Conservation (phyloP, 768 basidiomycete genomes). For the Exidia glandulosa region DNA sequence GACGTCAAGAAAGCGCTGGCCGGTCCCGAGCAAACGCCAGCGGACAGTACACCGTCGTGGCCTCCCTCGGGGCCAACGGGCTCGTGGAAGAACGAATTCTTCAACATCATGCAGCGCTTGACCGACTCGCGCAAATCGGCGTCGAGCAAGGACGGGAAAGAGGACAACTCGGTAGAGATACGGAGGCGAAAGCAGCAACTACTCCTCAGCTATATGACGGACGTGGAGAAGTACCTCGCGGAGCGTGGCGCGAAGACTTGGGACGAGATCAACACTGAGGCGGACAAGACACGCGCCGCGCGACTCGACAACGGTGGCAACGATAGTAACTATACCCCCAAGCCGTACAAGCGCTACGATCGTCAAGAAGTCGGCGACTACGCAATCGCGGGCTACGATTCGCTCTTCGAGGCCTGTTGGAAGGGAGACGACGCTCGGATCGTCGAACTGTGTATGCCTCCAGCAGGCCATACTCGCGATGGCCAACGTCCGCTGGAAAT, state of each 20-base stretch:
- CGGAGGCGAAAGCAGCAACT: constrained; percentile 13
- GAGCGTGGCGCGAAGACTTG: constrained; percentile 32
- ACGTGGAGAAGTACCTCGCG: constrained; percentile 22
- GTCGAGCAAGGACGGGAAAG: not conserved
- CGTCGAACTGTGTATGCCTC: constrained; percentile 41
- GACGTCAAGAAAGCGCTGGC: constrained; percentile 4
- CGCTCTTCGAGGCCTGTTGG: constrained; percentile 47
- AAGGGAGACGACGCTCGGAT: constrained; percentile 40
- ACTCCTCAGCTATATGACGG: constrained; percentile 22
- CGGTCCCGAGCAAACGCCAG: not conserved
- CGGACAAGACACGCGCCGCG: constrained; percentile 4
- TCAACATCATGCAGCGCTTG: not conserved
- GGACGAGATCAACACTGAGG: constrained; percentile 27
- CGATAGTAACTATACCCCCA: constrained; percentile 18
- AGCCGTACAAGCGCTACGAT: constrained; percentile 14
- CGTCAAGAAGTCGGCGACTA: constrained; percentile 9
- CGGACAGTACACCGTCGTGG: not conserved
- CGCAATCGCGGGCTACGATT: constrained; percentile 32
- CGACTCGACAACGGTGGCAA: constrained; percentile 18
- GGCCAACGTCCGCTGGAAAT: not conserved
- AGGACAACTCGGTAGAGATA: not conserved
- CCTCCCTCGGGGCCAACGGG: not conserved
- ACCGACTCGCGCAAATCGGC: not conserved
- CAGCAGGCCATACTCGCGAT: constrained; percentile 13
- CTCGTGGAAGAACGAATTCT: not conserved